Conservation (phyloP, 2,329 filamentous ascomycete genomes). For the Penicillium sp. region DNA sequence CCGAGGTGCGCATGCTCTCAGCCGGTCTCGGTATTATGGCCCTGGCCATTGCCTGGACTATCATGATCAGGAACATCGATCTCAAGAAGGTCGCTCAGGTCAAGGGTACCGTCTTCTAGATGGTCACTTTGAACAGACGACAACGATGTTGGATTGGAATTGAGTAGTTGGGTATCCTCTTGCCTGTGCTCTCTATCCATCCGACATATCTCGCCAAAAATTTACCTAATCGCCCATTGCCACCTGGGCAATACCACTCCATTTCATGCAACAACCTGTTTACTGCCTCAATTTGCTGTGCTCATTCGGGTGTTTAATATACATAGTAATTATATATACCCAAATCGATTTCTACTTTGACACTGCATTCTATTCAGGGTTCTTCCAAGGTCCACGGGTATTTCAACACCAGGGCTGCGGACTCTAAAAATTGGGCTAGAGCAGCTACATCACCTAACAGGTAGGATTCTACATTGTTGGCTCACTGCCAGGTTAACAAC, state of each 20-base stretch:
- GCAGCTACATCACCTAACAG: no score
- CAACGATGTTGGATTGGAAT: background rate
- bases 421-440: no score
- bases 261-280: background rate
- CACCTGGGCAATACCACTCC: background rate
- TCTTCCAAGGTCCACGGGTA: no score
- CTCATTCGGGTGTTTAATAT: background rate
- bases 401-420: no score
- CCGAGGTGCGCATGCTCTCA: constrained; percentile 54
- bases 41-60: constrained; percentile 45
- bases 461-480: background rate
- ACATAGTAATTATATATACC: background rate
- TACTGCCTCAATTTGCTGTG: background rate
- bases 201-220: background rate
- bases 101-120: constrained; percentile 53
- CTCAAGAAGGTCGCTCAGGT: constrained; percentile 51
- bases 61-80: constrained; percentile 54
- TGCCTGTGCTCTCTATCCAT: background rate
- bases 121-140: background rate
- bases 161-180: no score
- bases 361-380: background rate
- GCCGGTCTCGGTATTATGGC: constrained; percentile 49
- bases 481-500: no score
- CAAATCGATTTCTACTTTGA: background rate
- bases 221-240: background rate